phyloP scores from a whole-genome alignment of 139 green algal genomes.

The Pseudopediastrum boryanum region DNA sequence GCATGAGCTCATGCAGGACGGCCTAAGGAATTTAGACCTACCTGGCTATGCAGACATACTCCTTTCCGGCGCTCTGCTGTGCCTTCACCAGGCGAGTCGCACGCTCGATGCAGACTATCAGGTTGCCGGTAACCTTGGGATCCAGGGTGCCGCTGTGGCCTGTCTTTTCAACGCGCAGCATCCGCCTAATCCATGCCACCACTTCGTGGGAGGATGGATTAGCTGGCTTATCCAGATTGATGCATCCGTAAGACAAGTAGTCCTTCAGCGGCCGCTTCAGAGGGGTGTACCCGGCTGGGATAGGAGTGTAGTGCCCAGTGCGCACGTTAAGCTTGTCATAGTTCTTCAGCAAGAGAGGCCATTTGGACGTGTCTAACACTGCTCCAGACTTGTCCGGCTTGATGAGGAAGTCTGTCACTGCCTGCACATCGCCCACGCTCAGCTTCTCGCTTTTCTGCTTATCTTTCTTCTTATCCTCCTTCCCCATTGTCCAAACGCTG shows the following conservation, averaged over 20 bases:
- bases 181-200: constrained; percentile 96
- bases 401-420: constrained; percentile 55
- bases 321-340: constrained; percentile 94
- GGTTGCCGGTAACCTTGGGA: constrained; percentile 93
- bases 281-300: constrained; percentile 90
- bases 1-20: no score
- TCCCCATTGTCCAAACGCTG: constrained; percentile 23
- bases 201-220: constrained; percentile 98
- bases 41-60: constrained; percentile 95
- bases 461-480: constrained; percentile 46
- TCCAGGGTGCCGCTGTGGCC: constrained; percentile 97
- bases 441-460: constrained; percentile 28
- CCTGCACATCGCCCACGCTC: constrained; percentile 22
- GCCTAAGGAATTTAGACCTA: no score
- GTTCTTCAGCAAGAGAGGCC: constrained; percentile 98
- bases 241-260: constrained; percentile 95
- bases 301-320: constrained; percentile 98
- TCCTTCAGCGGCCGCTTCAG: constrained; percentile 89
- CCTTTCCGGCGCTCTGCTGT: constrained; percentile 98
- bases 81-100: constrained; percentile 98
- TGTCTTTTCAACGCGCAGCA: constrained; percentile 98
- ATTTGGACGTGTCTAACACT: constrained; percentile 91
- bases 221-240: constrained; percentile 98
- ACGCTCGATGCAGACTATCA: constrained; percentile 98
- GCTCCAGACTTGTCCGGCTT: constrained; percentile 53